These are phyloP conservation scores for Euphorbia celastroides DNA, from an alignment of 441 rosid species.

Conservation along the genomic window DNA sequence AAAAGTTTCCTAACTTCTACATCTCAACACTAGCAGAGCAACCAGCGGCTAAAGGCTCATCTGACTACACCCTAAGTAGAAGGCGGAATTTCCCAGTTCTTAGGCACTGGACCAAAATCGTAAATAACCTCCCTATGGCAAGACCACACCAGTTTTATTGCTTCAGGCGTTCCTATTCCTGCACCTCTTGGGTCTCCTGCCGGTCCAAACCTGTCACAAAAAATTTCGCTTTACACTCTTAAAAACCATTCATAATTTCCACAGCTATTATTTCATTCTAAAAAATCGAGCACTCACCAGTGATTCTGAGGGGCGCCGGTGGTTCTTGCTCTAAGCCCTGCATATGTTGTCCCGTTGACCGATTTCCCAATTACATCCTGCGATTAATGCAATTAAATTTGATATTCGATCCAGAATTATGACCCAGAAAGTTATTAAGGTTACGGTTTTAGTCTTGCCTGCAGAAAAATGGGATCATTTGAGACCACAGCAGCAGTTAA, in stretches of 20 bases:
- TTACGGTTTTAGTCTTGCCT: conserved; percentile 40
- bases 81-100: conserved; percentile 73
- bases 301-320: conserved; percentile 99
- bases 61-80: conserved; percentile 37
- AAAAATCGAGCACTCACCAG: conserved; percentile 44
- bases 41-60: too few species aligned
- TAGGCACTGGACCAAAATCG: conserved; percentile 75
- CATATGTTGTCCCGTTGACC: conserved; percentile 93
- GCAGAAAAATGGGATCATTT: conserved; percentile 76
- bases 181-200: conserved; percentile 99
- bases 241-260: conserved; percentile 9
- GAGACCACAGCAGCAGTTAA: conserved; percentile 95
- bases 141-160: conserved; percentile 97
- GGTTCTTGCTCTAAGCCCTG: conserved; percentile 92
- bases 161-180: conserved; percentile 97
- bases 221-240: not conserved
- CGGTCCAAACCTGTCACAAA: conserved; percentile 76
- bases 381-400: not conserved
- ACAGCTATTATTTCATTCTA: not conserved
- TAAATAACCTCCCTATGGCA: conserved; percentile 94
- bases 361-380: conserved; percentile 92
- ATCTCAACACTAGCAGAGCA: too few species aligned
- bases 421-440: too few species aligned
- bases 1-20: too few species aligned
- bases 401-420: not conserved